phyloP scores from a whole-genome alignment of 441 rosid genomes.

The Gossypium davidsonii region DNA sequence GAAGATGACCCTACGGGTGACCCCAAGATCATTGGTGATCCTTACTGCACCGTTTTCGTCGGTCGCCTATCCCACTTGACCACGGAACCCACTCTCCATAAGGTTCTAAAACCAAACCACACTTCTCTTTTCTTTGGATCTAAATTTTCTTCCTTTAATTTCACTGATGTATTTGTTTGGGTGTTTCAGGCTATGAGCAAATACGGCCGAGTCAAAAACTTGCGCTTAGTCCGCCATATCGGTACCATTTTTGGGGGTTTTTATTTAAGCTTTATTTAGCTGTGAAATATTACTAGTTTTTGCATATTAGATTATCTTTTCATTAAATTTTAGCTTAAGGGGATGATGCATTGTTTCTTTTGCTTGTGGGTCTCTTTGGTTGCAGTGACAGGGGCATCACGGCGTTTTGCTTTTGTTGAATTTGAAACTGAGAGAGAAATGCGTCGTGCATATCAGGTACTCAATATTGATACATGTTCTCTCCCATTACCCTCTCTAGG shows the following conservation, averaged over 20 bases:
- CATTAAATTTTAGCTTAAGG: not conserved
- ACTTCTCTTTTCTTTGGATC: not conserved
- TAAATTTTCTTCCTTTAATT: not conserved
- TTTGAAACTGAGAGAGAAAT: conserved; percentile 69
- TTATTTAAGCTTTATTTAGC: not conserved
- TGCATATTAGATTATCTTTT: not conserved
- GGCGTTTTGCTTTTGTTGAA: conserved; percentile 85
- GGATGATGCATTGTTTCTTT: not conserved
- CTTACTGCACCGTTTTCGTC: conserved; percentile 71
- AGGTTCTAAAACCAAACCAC: conserved; percentile 28
- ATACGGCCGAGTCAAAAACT: conserved; percentile 73
- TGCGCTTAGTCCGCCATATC: conserved; percentile 80
- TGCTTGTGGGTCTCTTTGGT: not conserved
- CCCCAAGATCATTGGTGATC: conserved; percentile 69
- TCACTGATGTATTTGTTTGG: not conserved
- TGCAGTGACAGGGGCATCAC: conserved; percentile 83
- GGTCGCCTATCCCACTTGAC: conserved; percentile 76
- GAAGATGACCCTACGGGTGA: conserved; percentile 86
- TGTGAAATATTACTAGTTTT: conserved; percentile 6
- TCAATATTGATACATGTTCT: not conserved
- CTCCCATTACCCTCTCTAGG: not conserved
- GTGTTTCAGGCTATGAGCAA: conserved; percentile 62
- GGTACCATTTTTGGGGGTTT: conserved; percentile 34
- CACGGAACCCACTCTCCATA: conserved; percentile 50
- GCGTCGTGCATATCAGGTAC: conserved; percentile 77